A percentile compares a stretch with the other conserved stretches of the same genome.
Evolutionary conservation across 768 basidiomycete species (phyloP).

Genomic region (Boletellus ananiceps): DNA sequence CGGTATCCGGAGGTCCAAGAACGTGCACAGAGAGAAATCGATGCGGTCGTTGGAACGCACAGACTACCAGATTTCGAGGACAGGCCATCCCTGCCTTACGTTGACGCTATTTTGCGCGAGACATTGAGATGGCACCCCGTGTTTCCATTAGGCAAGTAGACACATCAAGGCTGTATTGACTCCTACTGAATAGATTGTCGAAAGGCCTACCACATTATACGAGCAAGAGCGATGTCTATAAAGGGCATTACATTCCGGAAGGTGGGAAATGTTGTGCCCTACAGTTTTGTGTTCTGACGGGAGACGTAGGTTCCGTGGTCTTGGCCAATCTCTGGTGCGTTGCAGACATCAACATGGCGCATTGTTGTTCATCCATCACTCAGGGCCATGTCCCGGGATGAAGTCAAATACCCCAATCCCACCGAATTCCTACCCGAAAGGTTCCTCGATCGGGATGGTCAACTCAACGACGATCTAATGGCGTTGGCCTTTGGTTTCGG

Average conservation of each 20-base stretch:
- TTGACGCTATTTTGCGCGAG: slow-evolving; percentile 34
- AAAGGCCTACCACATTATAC: slow-evolving; percentile 30
- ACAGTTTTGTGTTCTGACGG: slow-evolving; percentile 10
- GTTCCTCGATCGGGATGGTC: slow-evolving; percentile 22
- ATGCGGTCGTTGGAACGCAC: slow-evolving; percentile 26
- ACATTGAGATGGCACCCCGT: slow-evolving; percentile 33
- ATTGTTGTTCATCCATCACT: slow-evolving; percentile 5
- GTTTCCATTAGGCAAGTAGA: slow-evolving; percentile 26
- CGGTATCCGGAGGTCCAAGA: slow-evolving; percentile 32
- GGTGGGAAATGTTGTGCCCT: slow-evolving; percentile 8
- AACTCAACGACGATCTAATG: slow-evolving; percentile 23
- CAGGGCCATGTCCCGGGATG: slow-evolving; percentile 30
- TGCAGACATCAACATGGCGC: background rate
- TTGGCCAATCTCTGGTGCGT: slow-evolving; percentile 29
- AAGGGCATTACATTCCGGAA: slow-evolving; percentile 25
- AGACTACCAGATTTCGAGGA: slow-evolving; percentile 29
- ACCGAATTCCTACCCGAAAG: slow-evolving; percentile 28
- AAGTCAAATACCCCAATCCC: slow-evolving; percentile 24
- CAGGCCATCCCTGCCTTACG: slow-evolving; percentile 26
- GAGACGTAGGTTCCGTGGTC: slow-evolving; percentile 24
- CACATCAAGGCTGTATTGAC: background rate
- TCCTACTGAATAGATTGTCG: background rate
- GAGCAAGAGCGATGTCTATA: slow-evolving; percentile 21
- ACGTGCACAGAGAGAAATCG: slow-evolving; percentile 32
- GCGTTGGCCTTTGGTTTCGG: slow-evolving; percentile 27